Percentiles rank a stretch among this genome's conserved stretches.
phyloP scores from a whole-genome alignment of 495 filamentous ascomycete species.

The Jackrogersella multiformis region DNA sequence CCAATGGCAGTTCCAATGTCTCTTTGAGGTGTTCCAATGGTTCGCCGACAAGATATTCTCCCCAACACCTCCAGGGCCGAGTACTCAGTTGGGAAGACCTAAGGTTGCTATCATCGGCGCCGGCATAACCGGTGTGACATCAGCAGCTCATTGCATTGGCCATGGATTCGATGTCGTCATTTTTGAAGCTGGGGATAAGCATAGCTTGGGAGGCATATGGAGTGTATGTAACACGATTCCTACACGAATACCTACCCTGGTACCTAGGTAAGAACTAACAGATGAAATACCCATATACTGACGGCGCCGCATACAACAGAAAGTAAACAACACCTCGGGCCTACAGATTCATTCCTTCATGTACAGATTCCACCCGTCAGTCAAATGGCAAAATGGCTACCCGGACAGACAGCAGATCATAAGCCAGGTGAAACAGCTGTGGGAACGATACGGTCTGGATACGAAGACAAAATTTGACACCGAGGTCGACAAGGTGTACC shows the following conservation, averaged over 20 bases:
- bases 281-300: background rate
- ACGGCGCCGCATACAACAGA: constrained; percentile 50
- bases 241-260: background rate
- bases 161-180: constrained; percentile 86
- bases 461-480: constrained; percentile 76
- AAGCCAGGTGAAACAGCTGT: constrained; percentile 72
- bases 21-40: constrained; percentile 65
- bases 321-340: constrained; percentile 83
- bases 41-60: constrained; percentile 72
- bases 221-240: constrained; percentile 62
- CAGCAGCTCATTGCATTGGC: constrained; percentile 84
- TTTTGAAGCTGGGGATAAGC: constrained; percentile 73
- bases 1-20: constrained; percentile 58
- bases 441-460: constrained; percentile 79
- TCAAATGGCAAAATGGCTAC: constrained; percentile 77
- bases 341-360: constrained; percentile 86
- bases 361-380: constrained; percentile 87
- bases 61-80: constrained; percentile 70
- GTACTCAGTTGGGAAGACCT: constrained; percentile 62
- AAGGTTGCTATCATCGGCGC: constrained; percentile 85
- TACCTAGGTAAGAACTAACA: too few species aligned
- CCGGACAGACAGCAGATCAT: constrained; percentile 78
- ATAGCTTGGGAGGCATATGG: constrained; percentile 83
- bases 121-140: constrained; percentile 82
- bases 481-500: constrained; percentile 70